Percentiles rank a stretch among this genome's conserved stretches.
Evolutionary conservation across 179 eudicot species (phyloP).

Genomic region (Vitellaria paradoxa): DNA sequence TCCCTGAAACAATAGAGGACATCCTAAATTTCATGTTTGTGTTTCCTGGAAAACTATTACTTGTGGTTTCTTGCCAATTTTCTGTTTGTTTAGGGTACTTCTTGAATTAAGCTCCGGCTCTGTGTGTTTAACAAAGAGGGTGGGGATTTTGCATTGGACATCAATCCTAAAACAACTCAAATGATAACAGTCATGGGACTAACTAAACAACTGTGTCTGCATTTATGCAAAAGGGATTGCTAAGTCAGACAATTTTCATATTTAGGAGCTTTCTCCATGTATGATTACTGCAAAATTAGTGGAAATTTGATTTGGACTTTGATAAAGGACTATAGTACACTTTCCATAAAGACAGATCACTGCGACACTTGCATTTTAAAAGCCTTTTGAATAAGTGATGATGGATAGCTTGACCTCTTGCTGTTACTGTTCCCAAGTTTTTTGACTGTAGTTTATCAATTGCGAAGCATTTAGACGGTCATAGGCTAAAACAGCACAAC

Average conservation of each 20-base stretch:
- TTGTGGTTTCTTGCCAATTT: neutral
- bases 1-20: neutral
- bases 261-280: neutral
- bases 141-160: neutral
- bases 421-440: neutral
- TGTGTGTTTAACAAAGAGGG: neutral
- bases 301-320: neutral
- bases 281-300: too few relatives aligned
- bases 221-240: neutral
- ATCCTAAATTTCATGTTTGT: neutral
- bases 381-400: neutral
- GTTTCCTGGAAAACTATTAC: neutral
- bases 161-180: neutral
- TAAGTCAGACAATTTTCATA: neutral
- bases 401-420: neutral
- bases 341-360: too few relatives aligned
- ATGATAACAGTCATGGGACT: neutral
- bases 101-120: neutral
- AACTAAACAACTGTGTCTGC: neutral
- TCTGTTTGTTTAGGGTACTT: neutral
- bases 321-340: neutral
- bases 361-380: neutral
- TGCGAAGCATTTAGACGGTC: too few relatives aligned
- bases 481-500: neutral
- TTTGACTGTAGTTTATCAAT: neutral